Evolutionary conservation across 495 filamentous ascomycete species (phyloP).

Genomic region (Xylaria longipes): DNA sequence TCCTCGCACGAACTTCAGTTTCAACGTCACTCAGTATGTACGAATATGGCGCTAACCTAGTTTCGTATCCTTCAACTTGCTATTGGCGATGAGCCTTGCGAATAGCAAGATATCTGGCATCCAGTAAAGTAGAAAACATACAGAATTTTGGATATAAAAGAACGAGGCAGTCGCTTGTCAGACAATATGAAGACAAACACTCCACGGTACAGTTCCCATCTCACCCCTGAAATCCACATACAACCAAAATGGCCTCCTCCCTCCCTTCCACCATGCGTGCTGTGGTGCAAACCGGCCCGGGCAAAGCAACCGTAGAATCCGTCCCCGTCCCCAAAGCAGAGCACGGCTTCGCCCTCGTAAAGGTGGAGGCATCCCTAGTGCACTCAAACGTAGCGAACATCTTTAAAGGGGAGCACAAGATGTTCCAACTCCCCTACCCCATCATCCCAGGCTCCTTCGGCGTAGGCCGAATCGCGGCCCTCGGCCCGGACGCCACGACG

Average conservation of each 20-base stretch:
- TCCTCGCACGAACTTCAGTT: background rate
- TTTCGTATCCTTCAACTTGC: slow-evolving; percentile 6
- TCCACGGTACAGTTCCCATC: background rate
- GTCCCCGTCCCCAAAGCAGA: slow-evolving; percentile 12
- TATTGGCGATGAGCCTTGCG: background rate
- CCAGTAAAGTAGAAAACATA: background rate
- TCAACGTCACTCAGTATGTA: background rate
- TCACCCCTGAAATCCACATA: background rate
- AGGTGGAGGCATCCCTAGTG: background rate
- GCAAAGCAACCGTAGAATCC: slow-evolving; percentile 14
- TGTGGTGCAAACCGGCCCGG: slow-evolving; percentile 15
- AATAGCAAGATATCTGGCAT: background rate
- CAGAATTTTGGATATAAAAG: slow-evolving; percentile 3
- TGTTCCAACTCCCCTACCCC: slow-evolving; percentile 15
- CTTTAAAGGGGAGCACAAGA: background rate
- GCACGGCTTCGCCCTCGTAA: background rate
- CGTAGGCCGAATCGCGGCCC: slow-evolving; percentile 55
- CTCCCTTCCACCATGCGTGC: slow-evolving; percentile 23
- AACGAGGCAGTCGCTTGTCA: background rate
- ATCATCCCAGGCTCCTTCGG: slow-evolving; percentile 13
- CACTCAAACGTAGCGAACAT: slow-evolving; percentile 12
- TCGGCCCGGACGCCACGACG: slow-evolving; percentile 53
- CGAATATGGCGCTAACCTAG: slow-evolving; percentile 3
- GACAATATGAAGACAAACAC: slow-evolving; percentile 3
- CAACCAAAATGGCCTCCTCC: slow-evolving; percentile 15